Evolutionary conservation across 768 basidiomycete genomes (phyloP).

Genomic region (Tulasnella calospora): DNA sequence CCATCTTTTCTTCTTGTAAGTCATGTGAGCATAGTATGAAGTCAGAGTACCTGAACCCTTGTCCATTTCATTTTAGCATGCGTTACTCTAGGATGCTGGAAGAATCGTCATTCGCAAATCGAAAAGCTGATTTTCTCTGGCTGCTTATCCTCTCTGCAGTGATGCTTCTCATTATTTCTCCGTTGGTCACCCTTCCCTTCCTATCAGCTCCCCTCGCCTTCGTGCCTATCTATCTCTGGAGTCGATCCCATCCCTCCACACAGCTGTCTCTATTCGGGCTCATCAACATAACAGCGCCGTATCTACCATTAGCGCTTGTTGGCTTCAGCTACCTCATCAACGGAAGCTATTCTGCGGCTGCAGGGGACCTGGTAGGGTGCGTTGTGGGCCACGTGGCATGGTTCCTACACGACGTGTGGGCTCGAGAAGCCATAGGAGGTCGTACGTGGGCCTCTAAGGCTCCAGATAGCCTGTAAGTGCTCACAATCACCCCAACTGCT

Average conservation of each 20-base stretch:
- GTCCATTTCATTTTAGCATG: constrained; percentile 57
- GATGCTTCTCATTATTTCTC: constrained; percentile 87
- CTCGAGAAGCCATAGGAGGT: constrained; percentile 79
- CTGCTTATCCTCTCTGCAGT: constrained; percentile 75
- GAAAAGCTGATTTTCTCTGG: constrained; percentile 93
- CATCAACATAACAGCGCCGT: constrained; percentile 90
- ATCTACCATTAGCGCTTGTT: constrained; percentile 88
- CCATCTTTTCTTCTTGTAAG: constrained; percentile 98
- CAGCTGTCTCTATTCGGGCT: constrained; percentile 96
- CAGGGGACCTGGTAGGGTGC: constrained; percentile 76
- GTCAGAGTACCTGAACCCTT: not conserved
- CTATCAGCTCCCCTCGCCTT: constrained; percentile 90
- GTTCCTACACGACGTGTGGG: constrained; percentile 83
- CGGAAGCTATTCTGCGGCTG: constrained; percentile 78
- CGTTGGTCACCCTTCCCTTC: constrained; percentile 86
- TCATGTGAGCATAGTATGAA: constrained; percentile 25
- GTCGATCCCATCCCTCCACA: constrained; percentile 85
- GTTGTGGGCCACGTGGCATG: constrained; percentile 82
- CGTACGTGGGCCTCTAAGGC: constrained; percentile 66
- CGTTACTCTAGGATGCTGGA: constrained; percentile 94
- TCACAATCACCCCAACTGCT: not conserved
- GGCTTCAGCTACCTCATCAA: constrained; percentile 65
- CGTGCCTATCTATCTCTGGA: constrained; percentile 97
- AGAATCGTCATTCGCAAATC: constrained; percentile 90
- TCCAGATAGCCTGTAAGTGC: constrained; percentile 61